Base-by-base conservation (phyloP, 257 asterid species). In the Galeopsis tetrahit region DNA sequence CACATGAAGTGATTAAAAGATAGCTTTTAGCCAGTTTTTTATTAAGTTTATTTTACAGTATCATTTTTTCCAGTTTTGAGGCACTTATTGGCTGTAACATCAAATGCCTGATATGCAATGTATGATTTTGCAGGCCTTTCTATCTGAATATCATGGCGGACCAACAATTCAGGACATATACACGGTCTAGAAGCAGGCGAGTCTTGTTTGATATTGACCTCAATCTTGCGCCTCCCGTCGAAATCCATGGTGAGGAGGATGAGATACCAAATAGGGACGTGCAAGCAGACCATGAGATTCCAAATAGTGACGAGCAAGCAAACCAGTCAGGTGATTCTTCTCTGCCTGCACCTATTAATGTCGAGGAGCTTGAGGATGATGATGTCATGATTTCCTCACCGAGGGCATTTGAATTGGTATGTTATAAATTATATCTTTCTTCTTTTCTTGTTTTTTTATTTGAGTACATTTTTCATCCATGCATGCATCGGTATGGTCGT, bases 361-460 rank as follows among this genome's bases (percentile, higher is more conserved):
- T 87, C 3, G 90, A 82, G 63, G 85, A 82, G 48, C 21, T 76
- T 38, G 92, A 87, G 49, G 92, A 21, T 0, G 28, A 84, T 64
- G 92, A 87, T 75, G 88, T 87, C 62, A 56, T 87, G 76, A 79
- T 87, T 39, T 85, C 86, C 65, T 82, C 92, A 1, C 92, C 88
- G 0, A 75, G 77, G 59, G 88, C 90, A 35, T 87, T 87, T 79
- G 85, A 85, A 10, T 81, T 81, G 75, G 92, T 85, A 87, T 36
- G 35, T 57, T 9, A 10, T 35, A 55, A 2, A 7, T 7, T 36
- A 10, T 36, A 13, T 43, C 66, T 44, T 51, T 65, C 44, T 39
- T 49, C 44, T 61, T 36, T 42, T n/a, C 21, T 43, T 52, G 3
- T 21, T 28, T 28, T 34, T 52, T 5, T 53, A 34, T 76, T 68